phyloP scores from a whole-genome alignment of 1,284 basidiomycete species.

The Ganoderma lucidum region DNA sequence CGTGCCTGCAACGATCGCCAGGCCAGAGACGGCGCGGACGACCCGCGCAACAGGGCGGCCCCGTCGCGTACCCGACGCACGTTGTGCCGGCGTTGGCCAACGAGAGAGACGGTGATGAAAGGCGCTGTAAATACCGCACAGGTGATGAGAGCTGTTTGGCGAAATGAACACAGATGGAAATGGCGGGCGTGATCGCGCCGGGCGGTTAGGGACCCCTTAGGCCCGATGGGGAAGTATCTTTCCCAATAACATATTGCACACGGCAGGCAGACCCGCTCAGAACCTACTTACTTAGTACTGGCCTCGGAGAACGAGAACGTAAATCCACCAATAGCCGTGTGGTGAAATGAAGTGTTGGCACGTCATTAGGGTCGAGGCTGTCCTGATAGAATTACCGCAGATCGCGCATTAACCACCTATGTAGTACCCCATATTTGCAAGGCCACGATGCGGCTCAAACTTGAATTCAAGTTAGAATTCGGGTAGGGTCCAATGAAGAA shows the following conservation, averaged over 20 bases:
- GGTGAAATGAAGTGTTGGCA: constrained; percentile 40
- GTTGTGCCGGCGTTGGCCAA: constrained; percentile 1
- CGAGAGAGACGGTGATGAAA: neutral
- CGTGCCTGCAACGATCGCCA: constrained; percentile 21
- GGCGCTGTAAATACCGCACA: neutral
- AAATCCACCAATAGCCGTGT: constrained; percentile 28
- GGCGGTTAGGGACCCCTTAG: neutral
- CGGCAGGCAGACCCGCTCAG: neutral
- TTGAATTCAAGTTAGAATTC: neutral
- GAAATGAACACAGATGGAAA: neutral
- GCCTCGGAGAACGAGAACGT: constrained; percentile 28
- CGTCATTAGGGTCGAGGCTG: constrained; percentile 42
- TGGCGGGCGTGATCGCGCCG: neutral
- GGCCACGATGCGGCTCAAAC: neutral
- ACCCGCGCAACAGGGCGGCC: constrained; percentile 24
- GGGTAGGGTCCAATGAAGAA: neutral
- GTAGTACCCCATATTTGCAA: constrained; percentile 38
- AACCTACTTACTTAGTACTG: neutral
- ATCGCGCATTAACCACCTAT: constrained; percentile 44
- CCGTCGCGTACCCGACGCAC: neutral
- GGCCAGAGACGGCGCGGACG: constrained; percentile 18
- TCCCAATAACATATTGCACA: neutral
- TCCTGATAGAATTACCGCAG: constrained; percentile 44
- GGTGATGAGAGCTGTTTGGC: neutral
- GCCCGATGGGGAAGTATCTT: neutral